Base-by-base conservation (phyloP, 345 rosid species). In the Dipteronia sinensis region DNA sequence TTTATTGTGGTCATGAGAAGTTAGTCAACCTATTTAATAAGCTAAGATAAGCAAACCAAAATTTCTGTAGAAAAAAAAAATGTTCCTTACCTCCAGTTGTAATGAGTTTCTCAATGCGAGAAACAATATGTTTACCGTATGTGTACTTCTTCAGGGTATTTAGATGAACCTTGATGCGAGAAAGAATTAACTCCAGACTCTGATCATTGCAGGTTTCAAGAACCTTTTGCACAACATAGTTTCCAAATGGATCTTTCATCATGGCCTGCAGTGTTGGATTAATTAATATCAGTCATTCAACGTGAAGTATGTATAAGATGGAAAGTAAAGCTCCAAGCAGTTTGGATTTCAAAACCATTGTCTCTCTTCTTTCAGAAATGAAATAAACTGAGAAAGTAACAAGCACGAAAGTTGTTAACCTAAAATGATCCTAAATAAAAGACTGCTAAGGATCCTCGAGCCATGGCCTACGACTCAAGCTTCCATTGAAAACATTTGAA, bases 241-340 rank as follows among this genome's bases (percentile, higher is more conserved):
- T 96, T 80, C 98, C 99, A 59, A 90, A 94, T 46, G 98, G 97
- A 87, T 96, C 99, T 80, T 93, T 96, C 98, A 96, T 96, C 99
- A 96, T 94, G 11, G 93, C 98, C 99, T 92, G 94, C 88, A 80
- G 75, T 72, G 77, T 76, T 22, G 58, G 58, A 80, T 49, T 38
- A 71, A 72, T 62, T 67, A 22, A 67, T 46, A 8, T 55, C 25
- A 23, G 31, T 10, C 64, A 20, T 59, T 59, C 10, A 53, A 67
- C 61, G 1, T 38, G 51, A 58, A 12, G 10, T 25, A 71, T 1
- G 11, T 55, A 62, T 42, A 71, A 71, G 8, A 12, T 4, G 20
- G 6, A 55, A 10, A 19, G 1, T 4, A 17, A 67, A 38, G 71
- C 70, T 40, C 51, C 27, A 38, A 67, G n/a, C 70, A 17, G 10